Evolutionary conservation across 2,329 filamentous ascomycete genomes (phyloP).

Genomic region (Botrytis elliptica): DNA sequence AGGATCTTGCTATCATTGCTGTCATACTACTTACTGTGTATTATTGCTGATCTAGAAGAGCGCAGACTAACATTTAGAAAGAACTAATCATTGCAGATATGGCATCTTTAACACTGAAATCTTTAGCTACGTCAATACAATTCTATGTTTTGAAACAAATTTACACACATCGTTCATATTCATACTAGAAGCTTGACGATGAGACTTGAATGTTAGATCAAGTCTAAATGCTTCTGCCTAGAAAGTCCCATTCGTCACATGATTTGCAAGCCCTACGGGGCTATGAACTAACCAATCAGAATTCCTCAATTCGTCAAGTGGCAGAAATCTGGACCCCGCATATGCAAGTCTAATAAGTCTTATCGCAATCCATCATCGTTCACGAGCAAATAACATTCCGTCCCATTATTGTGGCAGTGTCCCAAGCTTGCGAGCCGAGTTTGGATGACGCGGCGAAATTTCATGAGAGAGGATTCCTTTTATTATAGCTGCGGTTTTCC

Average conservation of each 20-base stretch:
- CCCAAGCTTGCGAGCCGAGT: neutral
- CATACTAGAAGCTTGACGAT: neutral
- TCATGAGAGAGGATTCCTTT: neutral
- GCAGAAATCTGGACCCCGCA: neutral
- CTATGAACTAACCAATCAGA: neutral
- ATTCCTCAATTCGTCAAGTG: neutral
- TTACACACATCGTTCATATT: neutral
- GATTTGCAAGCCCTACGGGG: neutral
- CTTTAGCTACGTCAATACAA: neutral
- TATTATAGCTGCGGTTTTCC: neutral
- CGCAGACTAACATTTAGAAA: slow-evolving; percentile 31
- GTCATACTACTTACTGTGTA: slow-evolving; percentile 22
- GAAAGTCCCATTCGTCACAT: neutral
- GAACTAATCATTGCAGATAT: slow-evolving; percentile 21
- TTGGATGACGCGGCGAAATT: neutral
- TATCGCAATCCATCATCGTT: neutral
- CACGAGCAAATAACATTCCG: neutral
- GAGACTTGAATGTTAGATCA: neutral
- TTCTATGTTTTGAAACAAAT: neutral
- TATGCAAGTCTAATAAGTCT: neutral
- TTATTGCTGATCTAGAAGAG: slow-evolving; percentile 22
- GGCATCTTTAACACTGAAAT: neutral
- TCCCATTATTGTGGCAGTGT: neutral
- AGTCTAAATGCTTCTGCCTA: slow-evolving; percentile 19
- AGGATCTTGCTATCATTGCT: slow-evolving; percentile 30